phyloP scores from a whole-genome alignment of 176 grass and related monocot genomes.

The Lolium rigidum region DNA sequence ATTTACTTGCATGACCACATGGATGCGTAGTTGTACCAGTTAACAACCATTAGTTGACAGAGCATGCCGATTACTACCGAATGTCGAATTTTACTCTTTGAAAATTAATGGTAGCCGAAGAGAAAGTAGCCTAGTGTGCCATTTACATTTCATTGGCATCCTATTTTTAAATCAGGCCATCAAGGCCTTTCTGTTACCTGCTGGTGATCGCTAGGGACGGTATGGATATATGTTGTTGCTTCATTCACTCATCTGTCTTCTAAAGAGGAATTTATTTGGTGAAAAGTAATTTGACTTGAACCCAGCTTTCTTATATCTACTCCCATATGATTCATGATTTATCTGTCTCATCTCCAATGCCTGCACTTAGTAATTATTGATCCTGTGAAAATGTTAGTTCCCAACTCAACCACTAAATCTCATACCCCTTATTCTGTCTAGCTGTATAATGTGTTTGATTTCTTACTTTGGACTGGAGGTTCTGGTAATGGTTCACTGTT shows the following conservation, averaged over 20 bases:
- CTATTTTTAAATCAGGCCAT: background rate
- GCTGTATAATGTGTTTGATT: slow-evolving; percentile 10
- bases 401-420: background rate
- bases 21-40: slow-evolving; percentile 40
- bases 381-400: background rate
- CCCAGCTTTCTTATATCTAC: slow-evolving; percentile 1
- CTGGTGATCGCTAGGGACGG: slow-evolving; percentile 30
- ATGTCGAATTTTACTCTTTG: slow-evolving; percentile 32
- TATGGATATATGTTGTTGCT: slow-evolving; percentile 15
- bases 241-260: slow-evolving; percentile 7
- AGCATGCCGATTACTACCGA: background rate
- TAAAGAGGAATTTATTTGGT: slow-evolving; percentile 2
- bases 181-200: slow-evolving; percentile 26
- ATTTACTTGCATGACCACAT: slow-evolving; percentile 29
- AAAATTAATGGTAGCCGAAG: slow-evolving; percentile 14
- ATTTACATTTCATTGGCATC: slow-evolving; percentile 13
- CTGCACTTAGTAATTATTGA: background rate
- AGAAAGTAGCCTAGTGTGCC: background rate
- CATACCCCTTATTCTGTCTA: background rate
- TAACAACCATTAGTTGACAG: slow-evolving; percentile 49
- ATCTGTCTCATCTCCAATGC: too few species aligned
- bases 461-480: slow-evolving; percentile 22
- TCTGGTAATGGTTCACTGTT: slow-evolving; percentile 25
- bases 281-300: slow-evolving; percentile 16
- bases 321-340: background rate